These are phyloP conservation scores for Hansenula sp. DNA, from an alignment of 1,139 yeast species.

Conservation along the genomic window DNA sequence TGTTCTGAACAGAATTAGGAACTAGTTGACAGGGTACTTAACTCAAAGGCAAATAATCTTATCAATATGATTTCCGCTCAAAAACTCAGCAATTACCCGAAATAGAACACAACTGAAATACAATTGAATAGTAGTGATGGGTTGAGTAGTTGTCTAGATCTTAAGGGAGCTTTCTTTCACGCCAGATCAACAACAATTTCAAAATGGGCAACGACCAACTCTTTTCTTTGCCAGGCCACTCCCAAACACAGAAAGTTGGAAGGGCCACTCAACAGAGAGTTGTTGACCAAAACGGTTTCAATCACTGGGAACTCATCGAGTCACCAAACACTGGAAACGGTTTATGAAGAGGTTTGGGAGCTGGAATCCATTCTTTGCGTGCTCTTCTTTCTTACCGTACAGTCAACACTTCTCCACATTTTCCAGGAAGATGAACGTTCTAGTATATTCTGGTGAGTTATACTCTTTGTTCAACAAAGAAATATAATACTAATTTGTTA, in stretches of 20 bases:
- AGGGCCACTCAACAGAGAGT: too few relatives aligned
- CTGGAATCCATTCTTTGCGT: too few relatives aligned
- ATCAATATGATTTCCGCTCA: too few relatives aligned
- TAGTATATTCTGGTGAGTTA: slow-evolving; percentile 57
- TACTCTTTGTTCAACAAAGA: not conserved
- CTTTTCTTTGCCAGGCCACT: too few relatives aligned
- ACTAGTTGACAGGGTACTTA: too few relatives aligned
- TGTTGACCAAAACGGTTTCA: too few relatives aligned
- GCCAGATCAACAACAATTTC: slow-evolving; percentile 3
- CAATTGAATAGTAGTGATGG: not conserved
- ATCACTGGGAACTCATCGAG: too few relatives aligned
- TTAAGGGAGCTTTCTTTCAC: not conserved
- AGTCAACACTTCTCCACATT: not conserved
- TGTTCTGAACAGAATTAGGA: slow-evolving; percentile 2
- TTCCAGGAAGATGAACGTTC: slow-evolving; percentile 58
- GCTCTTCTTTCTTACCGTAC: too few relatives aligned
- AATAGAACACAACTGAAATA: not conserved
- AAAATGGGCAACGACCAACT: slow-evolving; percentile 3
- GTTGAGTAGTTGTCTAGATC: not conserved
- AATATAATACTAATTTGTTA: not conserved
- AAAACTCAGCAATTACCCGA: not conserved
- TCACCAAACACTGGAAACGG: too few relatives aligned
- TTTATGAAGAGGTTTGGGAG: too few relatives aligned
- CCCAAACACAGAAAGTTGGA: too few relatives aligned
- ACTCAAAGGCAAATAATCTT: too few relatives aligned